Evolutionary conservation across 2,329 filamentous ascomycete species (phyloP), one percentile per base, ranked within the genome.

Genomic region (Paecilomyces formosus): DNA sequence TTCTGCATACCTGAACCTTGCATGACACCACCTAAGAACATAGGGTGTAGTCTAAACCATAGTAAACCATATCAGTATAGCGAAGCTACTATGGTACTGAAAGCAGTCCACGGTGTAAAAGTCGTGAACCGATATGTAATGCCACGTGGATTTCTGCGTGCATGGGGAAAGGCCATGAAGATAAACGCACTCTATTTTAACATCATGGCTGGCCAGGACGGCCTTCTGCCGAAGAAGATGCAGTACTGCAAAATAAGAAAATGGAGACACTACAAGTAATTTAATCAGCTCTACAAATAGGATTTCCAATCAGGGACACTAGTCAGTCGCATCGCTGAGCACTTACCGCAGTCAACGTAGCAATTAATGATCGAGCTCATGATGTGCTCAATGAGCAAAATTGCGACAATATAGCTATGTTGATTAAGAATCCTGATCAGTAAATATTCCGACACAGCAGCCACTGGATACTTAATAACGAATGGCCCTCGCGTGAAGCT

Each of bases 1-100:
- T 11, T 31, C 13, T 50, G 61, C 71, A 58, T 73, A 85, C 84
- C 84, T 52, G 81, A 81, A 21, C 77, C 79, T 35, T 78, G 76
- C 68, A 86, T 88, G 67, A 90, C 83, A 53, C 81, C 87, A 26
- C 85, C 86, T 13, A 93, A 79, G 67, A 92, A 87, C 55, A 92
- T 80, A 13, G 90, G 90, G 62, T 88, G 81, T 65, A 89, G 83
- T 55, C 87, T 90, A 62, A 58, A n/a, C 26, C 13, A 1, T n/a
- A 18, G n/a, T 11, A 6, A 13, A 53, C 50, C 58, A 21, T 56
- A 15, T 8, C 57, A 31, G 56, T 2, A 57, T 55, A 18, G 11
- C 0, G 53, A 45, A 13, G 31, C 18, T 18, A 9, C n/a, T 28
- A 56, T 26, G 28, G 4, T 2, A 21, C 45, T 51, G 24, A 50